Percentiles rank a stretch among this genome's conserved stretches.
Evolutionary conservation across 2,329 filamentous ascomycete genomes (phyloP).

Genomic region (Neurospora sp.): DNA sequence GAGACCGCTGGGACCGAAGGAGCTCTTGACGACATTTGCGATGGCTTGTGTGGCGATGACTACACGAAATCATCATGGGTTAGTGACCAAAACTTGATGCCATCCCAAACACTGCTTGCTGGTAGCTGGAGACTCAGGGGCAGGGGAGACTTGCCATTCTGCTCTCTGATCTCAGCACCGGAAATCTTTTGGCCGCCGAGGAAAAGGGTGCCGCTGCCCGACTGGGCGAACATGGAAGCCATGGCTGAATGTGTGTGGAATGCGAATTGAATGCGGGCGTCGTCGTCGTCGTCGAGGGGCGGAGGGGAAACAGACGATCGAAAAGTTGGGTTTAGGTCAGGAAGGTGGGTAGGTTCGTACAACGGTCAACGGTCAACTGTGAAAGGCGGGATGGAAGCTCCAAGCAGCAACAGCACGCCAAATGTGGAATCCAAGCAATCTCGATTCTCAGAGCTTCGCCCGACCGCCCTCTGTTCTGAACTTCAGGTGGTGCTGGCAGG

Average conservation of each 20-base stretch:
- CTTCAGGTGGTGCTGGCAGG: constrained; percentile 4
- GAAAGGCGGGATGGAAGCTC: constrained; percentile 8
- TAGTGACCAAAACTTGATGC: not conserved
- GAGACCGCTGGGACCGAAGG: constrained; percentile 90
- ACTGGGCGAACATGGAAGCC: constrained; percentile 94
- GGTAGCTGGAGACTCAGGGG: constrained; percentile 1
- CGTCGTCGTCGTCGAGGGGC: constrained; percentile 1
- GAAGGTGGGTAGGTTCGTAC: not conserved
- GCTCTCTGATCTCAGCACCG: constrained; percentile 89
- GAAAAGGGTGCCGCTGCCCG: constrained; percentile 91
- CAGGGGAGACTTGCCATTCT: constrained; percentile 59
- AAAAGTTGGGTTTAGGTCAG: constrained; percentile 5
- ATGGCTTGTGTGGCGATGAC: constrained; percentile 94
- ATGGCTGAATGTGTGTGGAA: constrained; percentile 37
- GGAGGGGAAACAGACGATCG: constrained; percentile 5
- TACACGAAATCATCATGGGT: constrained; percentile 26
- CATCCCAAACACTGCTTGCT: not conserved
- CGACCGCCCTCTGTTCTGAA: not conserved
- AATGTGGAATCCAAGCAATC: constrained; percentile 15
- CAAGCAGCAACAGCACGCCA: not conserved
- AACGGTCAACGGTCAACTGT: not conserved
- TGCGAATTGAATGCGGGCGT: constrained; percentile 2
- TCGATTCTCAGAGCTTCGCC: constrained; percentile 13
- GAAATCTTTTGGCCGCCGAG: constrained; percentile 96
- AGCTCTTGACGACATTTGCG: constrained; percentile 97